Percentiles rank a stretch among this genome's conserved stretches.
Evolutionary conservation across 306 rosid genomes (phyloP).

Genomic region (Acacia confusa): DNA sequence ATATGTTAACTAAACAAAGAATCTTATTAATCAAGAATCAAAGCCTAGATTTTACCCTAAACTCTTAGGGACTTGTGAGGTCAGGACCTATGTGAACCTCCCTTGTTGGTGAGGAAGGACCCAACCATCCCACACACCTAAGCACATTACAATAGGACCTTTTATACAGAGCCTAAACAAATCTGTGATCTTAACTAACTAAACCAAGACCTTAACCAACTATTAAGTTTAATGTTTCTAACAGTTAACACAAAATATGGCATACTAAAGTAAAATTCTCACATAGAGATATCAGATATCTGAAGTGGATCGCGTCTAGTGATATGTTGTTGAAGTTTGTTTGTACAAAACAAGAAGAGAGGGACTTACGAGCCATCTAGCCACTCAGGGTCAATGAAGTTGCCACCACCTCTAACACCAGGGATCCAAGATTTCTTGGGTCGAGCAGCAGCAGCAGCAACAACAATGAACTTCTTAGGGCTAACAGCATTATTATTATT

Average conservation of each 20-base stretch:
- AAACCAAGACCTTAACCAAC: too few species aligned
- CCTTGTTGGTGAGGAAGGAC: too few species aligned
- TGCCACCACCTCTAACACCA: slow-evolving; percentile 70
- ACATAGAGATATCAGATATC: background rate
- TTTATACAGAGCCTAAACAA: too few species aligned
- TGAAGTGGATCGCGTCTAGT: background rate
- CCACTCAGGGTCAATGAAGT: slow-evolving; percentile 90
- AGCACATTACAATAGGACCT: too few species aligned
- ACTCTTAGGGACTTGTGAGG: too few species aligned
- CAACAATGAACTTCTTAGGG: slow-evolving; percentile 50
- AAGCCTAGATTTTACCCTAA: too few species aligned
- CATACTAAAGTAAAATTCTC: background rate
- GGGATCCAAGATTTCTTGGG: slow-evolving; percentile 78
- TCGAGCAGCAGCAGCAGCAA: slow-evolving; percentile 47
- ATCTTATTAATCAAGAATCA: too few species aligned
- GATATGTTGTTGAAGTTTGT: background rate
- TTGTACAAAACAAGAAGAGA: background rate
- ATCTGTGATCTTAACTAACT: too few species aligned
- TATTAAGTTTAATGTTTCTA: too few species aligned
- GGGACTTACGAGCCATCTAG: slow-evolving; percentile 97
- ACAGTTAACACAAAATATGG: background rate
- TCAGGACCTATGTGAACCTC: too few species aligned
- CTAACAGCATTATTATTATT: background rate
- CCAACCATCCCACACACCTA: too few species aligned
- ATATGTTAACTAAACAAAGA: too few species aligned